These are phyloP conservation scores for Thalassiosira delicatula DNA, from an alignment of 352 stramenopile genomes.

Conservation along the genomic window DNA sequence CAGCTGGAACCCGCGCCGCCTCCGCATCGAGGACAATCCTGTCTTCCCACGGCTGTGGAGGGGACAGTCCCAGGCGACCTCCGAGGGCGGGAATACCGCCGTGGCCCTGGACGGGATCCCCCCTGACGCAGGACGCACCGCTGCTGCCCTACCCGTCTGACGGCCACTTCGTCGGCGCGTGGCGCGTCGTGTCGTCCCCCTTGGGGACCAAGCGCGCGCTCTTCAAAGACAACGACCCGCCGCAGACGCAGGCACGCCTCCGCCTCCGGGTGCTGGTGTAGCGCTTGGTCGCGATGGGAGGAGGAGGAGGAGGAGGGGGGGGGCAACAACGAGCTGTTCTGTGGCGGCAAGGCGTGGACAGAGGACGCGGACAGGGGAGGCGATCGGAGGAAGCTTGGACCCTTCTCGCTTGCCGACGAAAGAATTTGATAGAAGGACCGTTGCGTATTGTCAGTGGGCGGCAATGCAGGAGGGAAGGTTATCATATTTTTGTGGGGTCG, in stretches of 20 bases:
- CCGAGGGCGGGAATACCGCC: constrained; percentile 43
- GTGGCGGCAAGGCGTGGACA: constrained; percentile 67
- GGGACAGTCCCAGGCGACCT: constrained; percentile 41
- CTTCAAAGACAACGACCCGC: too few species aligned
- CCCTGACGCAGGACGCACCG: constrained; percentile 13
- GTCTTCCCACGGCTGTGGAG: constrained; percentile 70
- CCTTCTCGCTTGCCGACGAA: constrained; percentile 68
- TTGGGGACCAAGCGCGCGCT: too few species aligned
- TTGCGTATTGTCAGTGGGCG: too few species aligned
- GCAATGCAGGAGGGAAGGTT: too few species aligned
- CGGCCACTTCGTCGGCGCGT: constrained; percentile 76
- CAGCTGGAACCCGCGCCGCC: constrained; percentile 37
- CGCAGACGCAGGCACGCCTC: constrained; percentile 57
- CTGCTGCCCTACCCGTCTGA: constrained; percentile 74
- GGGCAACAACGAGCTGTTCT: constrained; percentile 63
- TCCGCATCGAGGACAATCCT: constrained; percentile 74
- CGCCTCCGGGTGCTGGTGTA: constrained; percentile 79
- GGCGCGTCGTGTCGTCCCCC: constrained; percentile 73
- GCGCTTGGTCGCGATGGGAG: constrained; percentile 45
- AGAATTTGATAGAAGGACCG: too few species aligned
- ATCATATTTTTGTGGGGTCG: too few species aligned
- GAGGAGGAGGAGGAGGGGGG: constrained; percentile 26
- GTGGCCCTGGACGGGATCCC: constrained; percentile 34
- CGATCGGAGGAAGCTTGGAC: constrained; percentile 72
- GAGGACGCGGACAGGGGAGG: constrained; percentile 70